Evolutionary conservation across 2,329 filamentous ascomycete species (phyloP).

Genomic region (Tetracladium maxilliforme): DNA sequence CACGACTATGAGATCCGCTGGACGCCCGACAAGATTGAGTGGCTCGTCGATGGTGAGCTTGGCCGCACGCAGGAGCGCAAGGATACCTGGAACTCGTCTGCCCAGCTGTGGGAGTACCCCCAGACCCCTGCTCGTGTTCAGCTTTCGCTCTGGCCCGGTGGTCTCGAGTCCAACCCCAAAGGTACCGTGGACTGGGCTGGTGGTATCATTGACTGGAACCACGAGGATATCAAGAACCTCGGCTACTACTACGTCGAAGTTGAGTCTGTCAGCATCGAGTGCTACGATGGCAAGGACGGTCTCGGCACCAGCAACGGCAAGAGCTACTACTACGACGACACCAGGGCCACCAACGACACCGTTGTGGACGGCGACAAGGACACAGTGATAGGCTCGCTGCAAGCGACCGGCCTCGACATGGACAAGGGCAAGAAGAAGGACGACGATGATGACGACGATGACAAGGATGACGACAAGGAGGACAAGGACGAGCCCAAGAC

Average conservation of each 20-base stretch:
- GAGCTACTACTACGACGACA: conserved; percentile 63
- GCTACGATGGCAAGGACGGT: conserved; percentile 50
- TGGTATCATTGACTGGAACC: conserved; percentile 77
- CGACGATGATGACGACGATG: too few relatives aligned
- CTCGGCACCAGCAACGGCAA: conserved; percentile 56
- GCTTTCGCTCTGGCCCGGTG: conserved; percentile 92
- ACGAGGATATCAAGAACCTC: conserved; percentile 61
- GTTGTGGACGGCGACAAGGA: conserved; percentile 60
- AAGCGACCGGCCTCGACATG: conserved; percentile 71
- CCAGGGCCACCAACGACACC: conserved; percentile 56
- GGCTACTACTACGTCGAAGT: conserved; percentile 85
- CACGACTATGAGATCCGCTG: conserved; percentile 92
- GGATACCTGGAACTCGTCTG: conserved; percentile 75
- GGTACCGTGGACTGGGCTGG: conserved; percentile 90
- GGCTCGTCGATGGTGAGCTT: conserved; percentile 71
- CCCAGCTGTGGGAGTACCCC: conserved; percentile 73
- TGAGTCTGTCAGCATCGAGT: conserved; percentile 64
- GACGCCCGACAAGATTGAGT: conserved; percentile 74
- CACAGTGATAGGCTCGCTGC: conserved; percentile 65
- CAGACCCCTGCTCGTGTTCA: conserved; percentile 86
- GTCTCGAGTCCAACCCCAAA: conserved; percentile 59
- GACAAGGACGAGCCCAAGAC: too few relatives aligned
- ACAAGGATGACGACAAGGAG: too few relatives aligned
- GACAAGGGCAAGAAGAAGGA: too few relatives aligned
- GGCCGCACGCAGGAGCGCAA: conserved; percentile 60